phyloP scores from a whole-genome alignment of 176 grass and related monocot genomes.

The Canna indica region DNA sequence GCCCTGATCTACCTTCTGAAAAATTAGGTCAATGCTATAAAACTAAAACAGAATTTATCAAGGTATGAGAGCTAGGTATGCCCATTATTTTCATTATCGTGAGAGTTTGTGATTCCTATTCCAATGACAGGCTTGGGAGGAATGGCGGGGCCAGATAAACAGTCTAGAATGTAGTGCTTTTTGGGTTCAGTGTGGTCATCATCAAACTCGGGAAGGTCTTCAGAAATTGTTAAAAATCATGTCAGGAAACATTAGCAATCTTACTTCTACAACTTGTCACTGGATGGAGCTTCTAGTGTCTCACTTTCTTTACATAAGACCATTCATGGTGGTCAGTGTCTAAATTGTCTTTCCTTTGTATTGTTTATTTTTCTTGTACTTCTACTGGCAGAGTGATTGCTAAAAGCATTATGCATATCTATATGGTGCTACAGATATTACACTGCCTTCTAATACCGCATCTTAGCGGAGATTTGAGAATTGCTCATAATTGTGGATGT shows the following conservation, averaged over 20 bases:
- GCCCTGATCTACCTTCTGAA: conserved; percentile 42
- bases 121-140: conserved; percentile 62
- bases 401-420: background rate
- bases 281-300: conserved; percentile 92
- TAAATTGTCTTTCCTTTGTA: background rate
- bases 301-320: conserved; percentile 87
- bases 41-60: conserved; percentile 94
- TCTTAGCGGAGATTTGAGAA: background rate
- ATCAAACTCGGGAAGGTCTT: conserved; percentile 75
- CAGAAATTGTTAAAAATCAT: conserved; percentile 93
- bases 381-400: background rate
- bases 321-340: conserved; percentile 54
- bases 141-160: conserved; percentile 82
- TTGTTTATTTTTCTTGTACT: background rate
- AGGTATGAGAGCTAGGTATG: conserved; percentile 33
- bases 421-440: background rate
- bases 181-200: conserved; percentile 87
- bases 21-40: conserved; percentile 77
- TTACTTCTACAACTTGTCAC: conserved; percentile 62
- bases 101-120: conserved; percentile 20
- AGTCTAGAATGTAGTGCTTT: conserved; percentile 76
- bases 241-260: conserved; percentile 66
- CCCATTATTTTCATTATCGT: background rate
- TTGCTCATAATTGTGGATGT: background rate
- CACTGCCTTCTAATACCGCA: background rate